These are phyloP conservation scores for Elaphomyces granulatus DNA, from an alignment of 495 filamentous ascomycete genomes.

Conservation along the genomic window DNA sequence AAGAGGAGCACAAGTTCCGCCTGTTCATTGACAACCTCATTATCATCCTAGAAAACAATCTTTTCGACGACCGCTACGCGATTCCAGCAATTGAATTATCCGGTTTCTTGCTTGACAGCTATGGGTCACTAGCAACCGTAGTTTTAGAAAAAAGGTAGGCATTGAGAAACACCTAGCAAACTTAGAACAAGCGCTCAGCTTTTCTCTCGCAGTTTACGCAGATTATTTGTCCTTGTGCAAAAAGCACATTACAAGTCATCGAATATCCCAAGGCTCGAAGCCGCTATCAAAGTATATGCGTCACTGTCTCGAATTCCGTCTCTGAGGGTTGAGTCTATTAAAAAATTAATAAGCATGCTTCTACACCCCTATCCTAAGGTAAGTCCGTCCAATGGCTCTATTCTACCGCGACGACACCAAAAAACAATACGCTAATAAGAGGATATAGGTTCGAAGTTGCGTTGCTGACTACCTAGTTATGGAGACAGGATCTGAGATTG, in stretches of 20 bases:
- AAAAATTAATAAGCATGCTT: conserved; percentile 44
- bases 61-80: conserved; percentile 51
- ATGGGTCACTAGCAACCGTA: conserved; percentile 9
- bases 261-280: conserved; percentile 63
- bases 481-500: conserved; percentile 19
- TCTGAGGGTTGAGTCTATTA: conserved; percentile 30
- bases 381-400: no score
- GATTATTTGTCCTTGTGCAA: conserved; percentile 52
- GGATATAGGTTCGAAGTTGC: conserved; percentile 20
- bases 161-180: no score
- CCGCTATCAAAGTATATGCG: conserved; percentile 63
- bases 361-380: conserved; percentile 51
- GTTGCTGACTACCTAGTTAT: conserved; percentile 28
- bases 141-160: conserved; percentile 13
- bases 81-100: conserved; percentile 63
- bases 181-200: no score
- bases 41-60: conserved; percentile 28
- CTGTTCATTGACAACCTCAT: conserved; percentile 31
- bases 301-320: conserved; percentile 36
- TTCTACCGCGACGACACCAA: no score
- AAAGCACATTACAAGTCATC: conserved; percentile 70
- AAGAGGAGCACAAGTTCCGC: conserved; percentile 18
- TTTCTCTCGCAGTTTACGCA: conserved; percentile 35
- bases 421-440: conserved; percentile 1
- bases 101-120: conserved; percentile 52